Evolutionary conservation across 2,329 filamentous ascomycete species (phyloP), one percentile per base, ranked within the genome.

Genomic region (Claviceps sp.): DNA sequence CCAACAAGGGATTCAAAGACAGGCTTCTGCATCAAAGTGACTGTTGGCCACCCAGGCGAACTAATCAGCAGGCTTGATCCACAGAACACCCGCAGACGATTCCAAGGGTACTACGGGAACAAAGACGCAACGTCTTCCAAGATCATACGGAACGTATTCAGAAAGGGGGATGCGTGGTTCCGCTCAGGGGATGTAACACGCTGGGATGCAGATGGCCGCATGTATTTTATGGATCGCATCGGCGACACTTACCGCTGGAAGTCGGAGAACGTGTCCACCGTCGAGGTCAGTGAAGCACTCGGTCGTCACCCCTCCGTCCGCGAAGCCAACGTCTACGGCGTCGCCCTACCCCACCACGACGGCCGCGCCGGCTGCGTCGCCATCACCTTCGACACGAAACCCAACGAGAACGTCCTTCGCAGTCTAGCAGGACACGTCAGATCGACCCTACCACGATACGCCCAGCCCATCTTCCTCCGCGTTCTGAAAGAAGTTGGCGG

Each of bases 251-350:
- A 84, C 69, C 78, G 85, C 47, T 88, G 85, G 85, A 88, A 93
- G 70, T 83, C 82, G 49, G 86, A 91, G 66, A 91, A 91, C 59
- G 85, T 91, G 1, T 88, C 85, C 3, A 90, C 86, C 0, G 81
- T 78, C 48, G 88, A 95, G 65, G 89, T 95, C 17, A 78, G 83
- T n/a, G 79, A 89, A 61, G 79, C 80, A 0, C 67, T 95, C 0
- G 83, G 86, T 14, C 68, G 72, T 0, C 84, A 89, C 61, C 71
- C 81, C 0, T 71, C 72, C 1, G 74, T 95, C 14, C 71, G 76
- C 36, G 88, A 95, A 68, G 85, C 86, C 36, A 94, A 94, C 59
- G 88, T 95, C 29, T 95, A 94, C 61, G 88, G 88, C 39, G 86
- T 95, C 2, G 66, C 80, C 43, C 68, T 95, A 7, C 88, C 88